These are phyloP conservation scores for Thinopyrum elongatum DNA, from an alignment of 176 grass and related monocot genomes.

Conservation along the genomic window DNA sequence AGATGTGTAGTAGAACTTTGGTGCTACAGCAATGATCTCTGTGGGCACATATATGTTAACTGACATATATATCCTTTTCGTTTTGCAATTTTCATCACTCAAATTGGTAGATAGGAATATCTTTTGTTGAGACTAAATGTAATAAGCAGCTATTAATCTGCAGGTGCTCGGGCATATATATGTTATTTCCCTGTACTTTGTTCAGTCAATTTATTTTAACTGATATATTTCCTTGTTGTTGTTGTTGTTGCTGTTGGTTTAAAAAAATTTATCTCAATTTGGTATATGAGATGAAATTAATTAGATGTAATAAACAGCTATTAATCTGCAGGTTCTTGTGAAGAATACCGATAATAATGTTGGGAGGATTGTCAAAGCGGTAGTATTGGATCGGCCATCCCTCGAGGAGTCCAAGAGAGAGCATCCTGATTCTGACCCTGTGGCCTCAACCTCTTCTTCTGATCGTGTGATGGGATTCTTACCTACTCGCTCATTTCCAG, in stretches of 20 bases:
- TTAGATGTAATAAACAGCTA: background rate
- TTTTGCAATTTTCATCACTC: background rate
- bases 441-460: conserved; percentile 16
- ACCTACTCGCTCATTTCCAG: conserved; percentile 47
- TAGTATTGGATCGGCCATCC: conserved; percentile 51
- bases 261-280: too few relatives aligned
- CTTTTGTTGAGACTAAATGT: background rate
- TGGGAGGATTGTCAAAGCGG: conserved; percentile 71
- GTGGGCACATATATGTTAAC: background rate
- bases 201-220: too few relatives aligned
- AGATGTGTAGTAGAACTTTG: background rate
- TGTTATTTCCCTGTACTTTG: too few relatives aligned
- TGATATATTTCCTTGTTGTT: too few relatives aligned
- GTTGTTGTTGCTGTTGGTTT: too few relatives aligned
- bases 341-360: conserved; percentile 88
- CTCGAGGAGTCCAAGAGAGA: conserved; percentile 24
- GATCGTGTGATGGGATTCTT: conserved; percentile 56
- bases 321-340: conserved; percentile 66
- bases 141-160: conserved; percentile 11
- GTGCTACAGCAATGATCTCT: background rate
- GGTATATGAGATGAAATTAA: too few relatives aligned
- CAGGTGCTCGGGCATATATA: conserved; percentile 47
- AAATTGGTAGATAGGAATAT: background rate
- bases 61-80: background rate
- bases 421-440: background rate